A percentile compares a stretch with the other conserved stretches of the same genome.
Evolutionary conservation across 192 early-diverging fungal genomes (phyloP).

Genomic region (Umbelopsis sp.): DNA sequence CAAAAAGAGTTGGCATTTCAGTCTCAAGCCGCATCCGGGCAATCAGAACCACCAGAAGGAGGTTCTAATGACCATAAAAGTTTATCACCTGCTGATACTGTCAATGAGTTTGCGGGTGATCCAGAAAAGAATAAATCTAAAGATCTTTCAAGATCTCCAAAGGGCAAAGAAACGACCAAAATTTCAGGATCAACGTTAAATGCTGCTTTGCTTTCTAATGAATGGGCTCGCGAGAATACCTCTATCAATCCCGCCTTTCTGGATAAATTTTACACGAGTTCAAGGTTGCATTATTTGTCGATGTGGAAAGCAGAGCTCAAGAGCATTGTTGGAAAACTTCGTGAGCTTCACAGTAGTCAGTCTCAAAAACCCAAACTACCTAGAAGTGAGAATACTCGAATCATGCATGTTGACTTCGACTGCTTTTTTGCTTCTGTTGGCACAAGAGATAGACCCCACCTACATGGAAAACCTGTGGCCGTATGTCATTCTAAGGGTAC

Average conservation of each 20-base stretch:
- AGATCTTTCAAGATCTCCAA: background rate
- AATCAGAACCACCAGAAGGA: background rate
- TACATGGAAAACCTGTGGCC: slow-evolving; percentile 67
- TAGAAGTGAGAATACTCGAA: slow-evolving; percentile 20
- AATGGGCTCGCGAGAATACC: slow-evolving; percentile 43
- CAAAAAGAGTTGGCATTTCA: slow-evolving; percentile 24
- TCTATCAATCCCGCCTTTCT: slow-evolving; percentile 58
- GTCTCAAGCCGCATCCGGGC: background rate
- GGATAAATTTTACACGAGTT: slow-evolving; percentile 64
- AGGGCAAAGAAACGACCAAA: background rate
- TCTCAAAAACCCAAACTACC: background rate
- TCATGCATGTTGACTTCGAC: slow-evolving; percentile 93
- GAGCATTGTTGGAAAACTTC: slow-evolving; percentile 52
- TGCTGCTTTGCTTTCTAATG: slow-evolving; percentile 36
- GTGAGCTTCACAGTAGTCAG: background rate
- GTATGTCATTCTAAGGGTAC: slow-evolving; percentile 37
- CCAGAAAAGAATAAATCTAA: slow-evolving; percentile 5
- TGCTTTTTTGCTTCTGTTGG: slow-evolving; percentile 93
- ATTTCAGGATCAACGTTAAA: slow-evolving; percentile 31
- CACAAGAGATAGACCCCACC: slow-evolving; percentile 66
- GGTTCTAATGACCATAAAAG: slow-evolving; percentile 16
- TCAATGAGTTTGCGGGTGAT: background rate
- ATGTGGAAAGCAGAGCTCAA: slow-evolving; percentile 84
- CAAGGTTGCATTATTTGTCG: slow-evolving; percentile 77
- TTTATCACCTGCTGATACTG: background rate